Base-by-base conservation (phyloP, 2,329 filamentous ascomycete genomes). In the Clarireedia paspali region DNA sequence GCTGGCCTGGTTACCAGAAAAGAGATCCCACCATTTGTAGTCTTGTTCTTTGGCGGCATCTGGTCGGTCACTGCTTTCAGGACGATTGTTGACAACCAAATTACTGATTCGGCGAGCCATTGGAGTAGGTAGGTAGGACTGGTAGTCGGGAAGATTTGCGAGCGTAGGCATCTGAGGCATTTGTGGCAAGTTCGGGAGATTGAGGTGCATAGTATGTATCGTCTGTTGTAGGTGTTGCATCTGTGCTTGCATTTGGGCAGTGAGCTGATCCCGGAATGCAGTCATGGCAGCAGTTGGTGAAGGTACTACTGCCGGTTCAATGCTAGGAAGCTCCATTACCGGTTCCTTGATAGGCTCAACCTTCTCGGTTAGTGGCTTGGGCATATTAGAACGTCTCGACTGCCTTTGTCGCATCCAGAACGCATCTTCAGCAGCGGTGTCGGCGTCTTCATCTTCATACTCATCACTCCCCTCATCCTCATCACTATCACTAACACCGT, bases 151-250 rank as follows among this genome's bases (percentile, higher is more conserved):
- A 55, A 89, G 72, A 59, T 79, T 73, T 1, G 82, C 80, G 73
- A 87, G 83, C 39, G 78, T 77, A n/a, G 63, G 61, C 38, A 68
- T 82, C 20, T 55, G 56, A 0, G 73, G 77, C 39, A 68, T 61
- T 24, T 83, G 81, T 15, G 82, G 78, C 34, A 86, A 71, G 57
- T 85, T 86, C 50, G 85, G 85, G 63, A 89, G 75, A 47, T 67
- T 70, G 20, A 66, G 84, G 79, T 69, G 84, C 77, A 74, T 89
- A 44, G 26, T 24, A 36, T 55, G 44, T 50, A 14, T 50, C 79
- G 78, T 82, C 67, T 89, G 84, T 66, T 91, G 89, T 64, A 91
- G 78, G 57, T 91, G 84, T 56, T 91, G 85, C 48, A 91, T 77
- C 66, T 91, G 27, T 24, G 24, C 44, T 56, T 91, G 53, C 47